Conservation (phyloP, 2,329 filamentous ascomycete species). For the Pseudogymnoascus sp. region DNA sequence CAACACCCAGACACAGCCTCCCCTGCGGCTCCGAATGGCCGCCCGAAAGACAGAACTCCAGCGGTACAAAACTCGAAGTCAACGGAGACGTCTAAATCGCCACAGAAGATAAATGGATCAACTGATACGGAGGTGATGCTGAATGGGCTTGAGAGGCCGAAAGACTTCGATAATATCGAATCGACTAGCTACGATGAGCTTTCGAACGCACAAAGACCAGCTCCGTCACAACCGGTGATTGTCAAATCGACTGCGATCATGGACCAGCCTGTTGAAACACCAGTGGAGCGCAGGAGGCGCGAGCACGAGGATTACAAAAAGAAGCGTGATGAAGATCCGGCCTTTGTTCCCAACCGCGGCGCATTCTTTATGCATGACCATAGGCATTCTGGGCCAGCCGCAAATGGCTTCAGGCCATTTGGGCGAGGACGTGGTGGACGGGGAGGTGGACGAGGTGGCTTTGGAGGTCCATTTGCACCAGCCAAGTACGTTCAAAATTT, state of each 20-base stretch:
- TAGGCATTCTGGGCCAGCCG: constrained; percentile 65
- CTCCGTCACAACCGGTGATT: constrained; percentile 14
- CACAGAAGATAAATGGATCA: constrained; percentile 31
- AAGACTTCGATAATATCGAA: constrained; percentile 15
- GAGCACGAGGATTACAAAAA: constrained; percentile 89
- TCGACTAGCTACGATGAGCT: constrained; percentile 2
- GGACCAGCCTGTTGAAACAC: constrained; percentile 45
- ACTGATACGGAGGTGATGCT: constrained; percentile 53
- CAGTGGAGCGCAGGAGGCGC: constrained; percentile 64
- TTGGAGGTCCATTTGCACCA: constrained; percentile 51
- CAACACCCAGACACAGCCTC: constrained; percentile 42
- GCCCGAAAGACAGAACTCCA: constrained; percentile 26
- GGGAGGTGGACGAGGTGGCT: constrained; percentile 51
- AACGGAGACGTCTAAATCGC: constrained; percentile 32
- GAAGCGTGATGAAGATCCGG: constrained; percentile 79
- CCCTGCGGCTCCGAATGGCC: constrained; percentile 25
- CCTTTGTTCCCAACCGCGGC: constrained; percentile 89
- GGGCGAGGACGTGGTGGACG: constrained; percentile 57
- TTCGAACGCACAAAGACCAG: neutral
- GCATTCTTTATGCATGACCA: constrained; percentile 98
- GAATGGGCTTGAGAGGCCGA: constrained; percentile 35
- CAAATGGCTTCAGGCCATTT: constrained; percentile 70
- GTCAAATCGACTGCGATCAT: constrained; percentile 33
- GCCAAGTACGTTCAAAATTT: constrained; percentile 49
- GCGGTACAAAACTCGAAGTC: constrained; percentile 23